phyloP scores from a whole-genome alignment of 768 basidiomycete genomes.

The Russula lepida region DNA sequence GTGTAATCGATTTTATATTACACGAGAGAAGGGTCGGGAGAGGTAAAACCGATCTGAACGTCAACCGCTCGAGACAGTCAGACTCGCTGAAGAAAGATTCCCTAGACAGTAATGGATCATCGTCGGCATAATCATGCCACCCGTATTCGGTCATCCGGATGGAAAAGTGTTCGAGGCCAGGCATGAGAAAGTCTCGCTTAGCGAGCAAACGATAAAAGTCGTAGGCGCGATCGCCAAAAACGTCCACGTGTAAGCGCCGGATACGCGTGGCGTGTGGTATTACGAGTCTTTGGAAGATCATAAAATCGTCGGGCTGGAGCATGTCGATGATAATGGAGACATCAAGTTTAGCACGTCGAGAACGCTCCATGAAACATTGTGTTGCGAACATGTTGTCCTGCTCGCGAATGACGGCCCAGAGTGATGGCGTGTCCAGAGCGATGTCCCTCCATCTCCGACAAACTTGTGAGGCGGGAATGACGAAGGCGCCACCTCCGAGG shows the following conservation, averaged over 20 bases:
- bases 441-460: conserved; percentile 6
- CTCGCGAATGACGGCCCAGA: conserved; percentile 12
- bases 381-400: neutral
- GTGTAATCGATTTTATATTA: conserved; percentile 2
- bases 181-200: neutral
- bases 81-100: neutral
- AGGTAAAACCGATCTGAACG: conserved; percentile 1
- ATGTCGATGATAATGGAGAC: conserved; percentile 1
- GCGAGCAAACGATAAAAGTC: conserved; percentile 7
- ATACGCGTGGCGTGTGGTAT: neutral
- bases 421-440: neutral
- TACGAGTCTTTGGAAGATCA: neutral
- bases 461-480: conserved; percentile 5
- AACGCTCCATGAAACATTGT: neutral
- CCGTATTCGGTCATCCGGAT: conserved; percentile 6
- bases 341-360: neutral
- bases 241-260: neutral
- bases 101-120: neutral
- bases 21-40: neutral
- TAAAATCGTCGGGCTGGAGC: neutral
- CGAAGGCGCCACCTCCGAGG: neutral
- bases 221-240: conserved; percentile 4
- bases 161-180: conserved; percentile 6
- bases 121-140: neutral
- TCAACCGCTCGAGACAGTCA: neutral